Evolutionary conservation across 495 filamentous ascomycete species (phyloP).

Genomic region (Bryoglossum gracile): DNA sequence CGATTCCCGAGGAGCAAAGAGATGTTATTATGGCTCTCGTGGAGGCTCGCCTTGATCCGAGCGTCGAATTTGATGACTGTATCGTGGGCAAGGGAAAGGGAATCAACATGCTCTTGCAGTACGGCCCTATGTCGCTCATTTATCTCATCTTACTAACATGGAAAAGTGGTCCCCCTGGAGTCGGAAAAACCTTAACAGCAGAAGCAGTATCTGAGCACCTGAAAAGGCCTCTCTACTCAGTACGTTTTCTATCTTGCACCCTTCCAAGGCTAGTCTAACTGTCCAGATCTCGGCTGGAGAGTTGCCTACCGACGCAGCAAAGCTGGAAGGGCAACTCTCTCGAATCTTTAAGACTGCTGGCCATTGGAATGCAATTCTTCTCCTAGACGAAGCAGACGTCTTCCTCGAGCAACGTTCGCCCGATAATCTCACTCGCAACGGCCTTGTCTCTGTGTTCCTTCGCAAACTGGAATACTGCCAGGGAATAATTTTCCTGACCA

Average conservation of each 20-base stretch:
- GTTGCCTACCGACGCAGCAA: slow-evolving; percentile 1
- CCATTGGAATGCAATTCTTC: slow-evolving; percentile 34
- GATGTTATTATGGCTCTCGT: slow-evolving; percentile 23
- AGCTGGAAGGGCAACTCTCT: slow-evolving; percentile 34
- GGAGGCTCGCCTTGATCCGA: slow-evolving; percentile 12
- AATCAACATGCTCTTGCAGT: slow-evolving; percentile 6
- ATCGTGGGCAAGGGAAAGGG: slow-evolving; percentile 7
- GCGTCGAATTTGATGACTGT: neutral
- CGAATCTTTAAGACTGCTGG: slow-evolving; percentile 34
- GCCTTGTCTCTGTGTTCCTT: slow-evolving; percentile 13
- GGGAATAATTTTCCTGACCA: slow-evolving; percentile 13
- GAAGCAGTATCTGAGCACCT: slow-evolving; percentile 36
- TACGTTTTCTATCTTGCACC: neutral
- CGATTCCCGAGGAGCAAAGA: slow-evolving; percentile 22
- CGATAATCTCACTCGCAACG: slow-evolving; percentile 25
- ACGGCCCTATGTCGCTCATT: neutral
- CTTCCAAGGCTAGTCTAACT: neutral
- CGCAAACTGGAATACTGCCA: slow-evolving; percentile 11
- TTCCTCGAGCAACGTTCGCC: slow-evolving; percentile 28
- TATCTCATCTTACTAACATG: slow-evolving; percentile 1
- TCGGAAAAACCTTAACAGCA: slow-evolving; percentile 53
- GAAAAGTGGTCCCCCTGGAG: slow-evolving; percentile 43
- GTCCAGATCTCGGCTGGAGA: slow-evolving; percentile 4
- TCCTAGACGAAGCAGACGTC: slow-evolving; percentile 34
- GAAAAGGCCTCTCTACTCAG: slow-evolving; percentile 6